Conservation (phyloP, 139 green algal genomes). For the Dunaliella primolecta region DNA sequence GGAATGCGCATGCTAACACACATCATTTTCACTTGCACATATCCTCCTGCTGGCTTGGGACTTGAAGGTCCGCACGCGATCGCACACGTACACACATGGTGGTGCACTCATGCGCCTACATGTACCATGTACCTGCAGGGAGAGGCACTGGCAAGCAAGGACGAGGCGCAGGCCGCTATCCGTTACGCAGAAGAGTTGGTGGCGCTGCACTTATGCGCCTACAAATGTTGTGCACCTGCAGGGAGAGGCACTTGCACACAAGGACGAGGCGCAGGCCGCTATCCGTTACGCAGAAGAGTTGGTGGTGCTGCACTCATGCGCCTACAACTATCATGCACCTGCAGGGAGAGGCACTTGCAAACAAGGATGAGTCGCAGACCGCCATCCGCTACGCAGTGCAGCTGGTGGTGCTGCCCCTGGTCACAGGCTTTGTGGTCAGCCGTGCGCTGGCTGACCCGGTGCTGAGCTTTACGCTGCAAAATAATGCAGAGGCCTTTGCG, state of each 20-base stretch:
- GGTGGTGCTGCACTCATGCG: slow-evolving; percentile 57
- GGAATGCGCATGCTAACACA: too few species aligned
- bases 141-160: too few species aligned
- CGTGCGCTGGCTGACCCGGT: slow-evolving; percentile 66
- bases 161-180: too few species aligned
- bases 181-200: too few species aligned
- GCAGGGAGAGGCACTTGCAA: slow-evolving; percentile 70
- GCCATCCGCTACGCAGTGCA: slow-evolving; percentile 47
- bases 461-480: slow-evolving; percentile 51
- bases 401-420: slow-evolving; percentile 63
- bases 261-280: too few species aligned
- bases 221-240: too few species aligned
- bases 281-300: too few species aligned
- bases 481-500: slow-evolving; percentile 70
- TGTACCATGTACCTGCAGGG: too few species aligned
- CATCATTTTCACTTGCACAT: too few species aligned
- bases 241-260: too few species aligned
- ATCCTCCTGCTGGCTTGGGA: neutral
- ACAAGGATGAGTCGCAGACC: slow-evolving; percentile 74
- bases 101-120: too few species aligned
- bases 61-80: neutral
- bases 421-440: slow-evolving; percentile 61
- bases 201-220: neutral
- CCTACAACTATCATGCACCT: too few species aligned
- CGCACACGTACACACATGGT: neutral